Evolutionary conservation across 2,329 filamentous ascomycete species (phyloP).

Genomic region (Talaromyces islandicus): DNA sequence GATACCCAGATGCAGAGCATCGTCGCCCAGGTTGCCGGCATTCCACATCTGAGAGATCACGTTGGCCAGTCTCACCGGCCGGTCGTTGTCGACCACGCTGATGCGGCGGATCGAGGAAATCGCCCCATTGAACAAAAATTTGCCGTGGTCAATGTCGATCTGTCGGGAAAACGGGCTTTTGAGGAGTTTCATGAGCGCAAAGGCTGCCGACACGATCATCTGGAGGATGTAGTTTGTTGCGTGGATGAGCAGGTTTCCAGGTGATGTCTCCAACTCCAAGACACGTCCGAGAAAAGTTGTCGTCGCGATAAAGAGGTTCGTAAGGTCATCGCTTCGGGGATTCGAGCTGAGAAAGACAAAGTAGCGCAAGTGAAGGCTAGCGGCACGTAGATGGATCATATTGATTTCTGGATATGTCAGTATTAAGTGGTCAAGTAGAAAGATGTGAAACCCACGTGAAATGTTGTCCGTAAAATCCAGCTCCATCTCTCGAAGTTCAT

Average conservation of each 20-base stretch:
- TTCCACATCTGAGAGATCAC: slow-evolving; percentile 62
- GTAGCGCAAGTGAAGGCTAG: slow-evolving; percentile 39
- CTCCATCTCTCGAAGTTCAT: slow-evolving; percentile 45
- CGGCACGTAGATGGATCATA: slow-evolving; percentile 41
- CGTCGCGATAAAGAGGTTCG: slow-evolving; percentile 40
- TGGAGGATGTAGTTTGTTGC: slow-evolving; percentile 59
- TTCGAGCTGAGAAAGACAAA: slow-evolving; percentile 43
- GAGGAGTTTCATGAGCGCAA: slow-evolving; percentile 58
- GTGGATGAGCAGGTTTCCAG: slow-evolving; percentile 45
- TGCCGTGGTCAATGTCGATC: slow-evolving; percentile 49
- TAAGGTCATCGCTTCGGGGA: slow-evolving; percentile 36
- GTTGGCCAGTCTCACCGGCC: slow-evolving; percentile 57
- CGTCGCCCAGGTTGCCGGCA: slow-evolving; percentile 31
- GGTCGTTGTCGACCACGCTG: slow-evolving; percentile 57
- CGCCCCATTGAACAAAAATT: slow-evolving; percentile 51
- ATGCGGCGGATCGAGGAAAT: slow-evolving; percentile 54
- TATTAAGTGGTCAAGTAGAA: neutral
- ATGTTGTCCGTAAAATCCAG: slow-evolving; percentile 42
- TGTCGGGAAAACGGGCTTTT: slow-evolving; percentile 56
- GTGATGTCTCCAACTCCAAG: slow-evolving; percentile 37
- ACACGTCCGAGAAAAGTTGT: slow-evolving; percentile 41
- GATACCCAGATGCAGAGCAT: slow-evolving; percentile 53
- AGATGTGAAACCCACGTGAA: slow-evolving; percentile 19
- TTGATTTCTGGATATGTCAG: slow-evolving; percentile 32
- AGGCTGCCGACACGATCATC: slow-evolving; percentile 59